phyloP scores from a whole-genome alignment of 2,329 filamentous ascomycete genomes.

The Fusarium palustre region DNA sequence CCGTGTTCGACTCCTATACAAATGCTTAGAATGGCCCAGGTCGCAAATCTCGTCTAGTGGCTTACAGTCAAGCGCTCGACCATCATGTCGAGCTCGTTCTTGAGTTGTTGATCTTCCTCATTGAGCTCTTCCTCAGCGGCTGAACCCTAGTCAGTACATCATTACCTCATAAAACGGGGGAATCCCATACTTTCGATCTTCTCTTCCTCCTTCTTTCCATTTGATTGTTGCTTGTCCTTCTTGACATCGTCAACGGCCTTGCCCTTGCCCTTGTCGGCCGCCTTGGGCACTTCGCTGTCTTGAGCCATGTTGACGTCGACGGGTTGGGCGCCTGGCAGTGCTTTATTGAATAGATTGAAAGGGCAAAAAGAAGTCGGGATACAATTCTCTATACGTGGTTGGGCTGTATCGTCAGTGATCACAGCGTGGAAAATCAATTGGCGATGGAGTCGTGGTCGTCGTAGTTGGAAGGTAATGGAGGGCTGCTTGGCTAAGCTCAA shows the following conservation, averaged over 20 bases:
- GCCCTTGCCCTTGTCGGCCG: constrained; percentile 94
- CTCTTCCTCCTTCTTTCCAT: constrained; percentile 83
- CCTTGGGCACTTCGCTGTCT: constrained; percentile 86
- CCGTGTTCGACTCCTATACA: constrained; percentile 81
- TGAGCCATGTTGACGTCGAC: constrained; percentile 80
- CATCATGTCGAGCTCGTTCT: constrained; percentile 97
- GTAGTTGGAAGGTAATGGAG: constrained; percentile 55
- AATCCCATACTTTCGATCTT: constrained; percentile 60
- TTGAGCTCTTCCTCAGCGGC: constrained; percentile 83
- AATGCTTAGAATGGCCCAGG: constrained; percentile 28
- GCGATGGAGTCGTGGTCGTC: constrained; percentile 41
- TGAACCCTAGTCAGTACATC: constrained; percentile 43
- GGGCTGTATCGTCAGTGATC: constrained; percentile 21
- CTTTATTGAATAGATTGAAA: constrained; percentile 38
- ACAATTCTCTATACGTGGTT: constrained; percentile 11
- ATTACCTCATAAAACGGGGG: constrained; percentile 21
- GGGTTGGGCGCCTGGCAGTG: constrained; percentile 46
- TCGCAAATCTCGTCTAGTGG: neutral
- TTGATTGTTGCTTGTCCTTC: constrained; percentile 75
- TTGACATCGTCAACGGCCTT: constrained; percentile 82
- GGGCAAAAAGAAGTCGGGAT: constrained; percentile 10
- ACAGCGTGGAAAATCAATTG: constrained; percentile 29
- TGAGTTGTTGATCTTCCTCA: constrained; percentile 98
- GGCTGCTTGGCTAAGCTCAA: constrained; percentile 54
- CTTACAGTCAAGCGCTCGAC: constrained; percentile 91